Evolutionary conservation across 2,329 filamentous ascomycete genomes (phyloP), one percentile per base, ranked within the genome.

Genomic region (Gremmenia infestans): DNA sequence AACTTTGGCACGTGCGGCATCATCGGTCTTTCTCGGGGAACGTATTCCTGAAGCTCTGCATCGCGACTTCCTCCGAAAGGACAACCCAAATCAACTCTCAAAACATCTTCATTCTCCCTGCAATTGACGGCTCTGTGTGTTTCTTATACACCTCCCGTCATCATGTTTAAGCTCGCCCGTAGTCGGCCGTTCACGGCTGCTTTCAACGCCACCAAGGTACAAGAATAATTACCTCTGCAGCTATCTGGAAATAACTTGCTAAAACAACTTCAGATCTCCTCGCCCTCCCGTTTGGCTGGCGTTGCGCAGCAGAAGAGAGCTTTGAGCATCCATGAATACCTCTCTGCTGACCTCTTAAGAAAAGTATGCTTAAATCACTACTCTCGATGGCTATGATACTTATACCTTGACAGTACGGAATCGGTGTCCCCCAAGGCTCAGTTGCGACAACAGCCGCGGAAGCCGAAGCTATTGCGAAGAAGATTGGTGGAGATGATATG

Each of bases 321-420:
- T 71, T 84, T 99, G 72, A 94, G 91, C 72, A 96, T 99, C 71
- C 94, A 99, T 81, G 94, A 99, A 80, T 97, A 97, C 79, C 88
- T 93, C 71, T 97, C 94, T 68, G 91, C 91, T 68, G 89, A 92
- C 74, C 86, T 99, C 67, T 83, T 99, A 71, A 89, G 81, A 76
- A 72, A 85, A 80, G 83, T 86, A 80, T 48, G 58, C 36, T 32
- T 2, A 47, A 40, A 40, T 35, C 49, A 15, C 23, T 43, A 45
- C 17, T 9, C 43, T 28, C 8, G 23, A 51, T 40, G 19, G 49
- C 74, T 61, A 51, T 53, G 50, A 62, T 56, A 60, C 63, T 66
- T 40, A 68, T 67, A 57, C 56, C 53, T 58, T 54, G n/a, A 54
- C 73, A 97, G 89, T 97, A 97, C 83, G 93, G 91, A 73, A 85